Percentiles rank a stretch among this genome's conserved stretches.
phyloP scores from a whole-genome alignment of 768 basidiomycete genomes.

The Symmetrospora coprosmae region DNA sequence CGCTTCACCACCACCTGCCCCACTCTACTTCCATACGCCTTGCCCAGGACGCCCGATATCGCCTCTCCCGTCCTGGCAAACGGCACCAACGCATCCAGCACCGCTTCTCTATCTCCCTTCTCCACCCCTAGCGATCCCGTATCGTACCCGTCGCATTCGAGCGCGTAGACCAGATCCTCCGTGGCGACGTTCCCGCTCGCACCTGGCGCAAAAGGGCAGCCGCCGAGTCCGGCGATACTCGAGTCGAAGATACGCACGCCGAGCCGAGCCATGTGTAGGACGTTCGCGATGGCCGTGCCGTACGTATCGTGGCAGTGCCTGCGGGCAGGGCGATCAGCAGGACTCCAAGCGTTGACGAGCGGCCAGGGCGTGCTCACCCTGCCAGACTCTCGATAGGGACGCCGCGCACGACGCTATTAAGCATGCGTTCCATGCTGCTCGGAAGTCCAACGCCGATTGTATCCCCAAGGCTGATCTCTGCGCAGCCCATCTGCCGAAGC shows the following conservation, averaged over 20 bases:
- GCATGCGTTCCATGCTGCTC: conserved; percentile 49
- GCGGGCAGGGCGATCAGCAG: background rate
- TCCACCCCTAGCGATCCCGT: conserved; percentile 36
- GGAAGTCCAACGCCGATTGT: conserved; percentile 80
- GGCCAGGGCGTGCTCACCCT: conserved; percentile 37
- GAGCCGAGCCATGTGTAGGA: conserved; percentile 35
- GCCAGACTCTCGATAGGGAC: conserved; percentile 58
- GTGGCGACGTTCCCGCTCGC: conserved; percentile 92
- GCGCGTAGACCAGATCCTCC: conserved; percentile 62
- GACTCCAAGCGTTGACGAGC: background rate
- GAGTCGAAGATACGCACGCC: conserved; percentile 69
- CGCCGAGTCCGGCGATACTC: conserved; percentile 76
- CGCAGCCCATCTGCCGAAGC: conserved; percentile 78
- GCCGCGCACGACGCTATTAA: conserved; percentile 53
- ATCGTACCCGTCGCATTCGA: conserved; percentile 50
- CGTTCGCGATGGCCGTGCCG: conserved; percentile 48
- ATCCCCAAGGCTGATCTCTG: conserved; percentile 67
- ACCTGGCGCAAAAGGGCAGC: conserved; percentile 90
- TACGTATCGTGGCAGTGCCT: conserved; percentile 76
- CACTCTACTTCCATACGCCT: background rate
- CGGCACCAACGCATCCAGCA: background rate
- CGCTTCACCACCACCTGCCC: background rate
- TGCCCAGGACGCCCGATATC: background rate
- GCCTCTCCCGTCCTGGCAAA: background rate
- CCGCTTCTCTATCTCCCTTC: background rate